phyloP scores from a whole-genome alignment of 2,329 filamentous ascomycete species.

The Tricladium varicosporioides region DNA sequence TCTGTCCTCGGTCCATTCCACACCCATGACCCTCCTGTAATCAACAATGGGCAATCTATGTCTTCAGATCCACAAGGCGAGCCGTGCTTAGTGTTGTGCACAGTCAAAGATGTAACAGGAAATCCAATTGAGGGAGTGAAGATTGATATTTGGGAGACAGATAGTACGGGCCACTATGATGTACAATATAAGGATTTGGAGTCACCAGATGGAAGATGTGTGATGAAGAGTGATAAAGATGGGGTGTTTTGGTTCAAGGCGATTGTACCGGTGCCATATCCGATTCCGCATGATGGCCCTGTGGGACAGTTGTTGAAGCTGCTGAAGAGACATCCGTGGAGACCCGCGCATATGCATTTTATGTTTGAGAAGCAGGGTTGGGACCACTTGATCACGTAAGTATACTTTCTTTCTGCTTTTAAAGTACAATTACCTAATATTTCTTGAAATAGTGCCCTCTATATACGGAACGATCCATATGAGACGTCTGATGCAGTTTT shows the following conservation, averaged over 20 bases:
- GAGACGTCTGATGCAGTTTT: constrained; percentile 84
- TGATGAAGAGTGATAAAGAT: constrained; percentile 66
- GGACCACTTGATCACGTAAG: constrained; percentile 80
- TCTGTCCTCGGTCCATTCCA: constrained; percentile 82
- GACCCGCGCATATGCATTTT: constrained; percentile 81
- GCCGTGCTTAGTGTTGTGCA: constrained; percentile 72
- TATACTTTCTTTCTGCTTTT: constrained; percentile 27
- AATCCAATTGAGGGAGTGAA: constrained; percentile 63
- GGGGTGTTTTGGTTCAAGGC: constrained; percentile 84
- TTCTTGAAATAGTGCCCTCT: constrained; percentile 58
- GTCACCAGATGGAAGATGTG: constrained; percentile 68
- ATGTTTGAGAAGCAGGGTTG: constrained; percentile 81
- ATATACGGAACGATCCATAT: constrained; percentile 75
- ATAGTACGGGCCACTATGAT: constrained; percentile 77
- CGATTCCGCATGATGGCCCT: constrained; percentile 80
- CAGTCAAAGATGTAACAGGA: constrained; percentile 62
- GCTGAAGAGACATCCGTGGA: constrained; percentile 72
- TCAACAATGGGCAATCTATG: constrained; percentile 58
- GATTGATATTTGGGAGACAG: constrained; percentile 84
- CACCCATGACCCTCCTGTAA: constrained; percentile 68
- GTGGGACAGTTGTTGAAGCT: constrained; percentile 68
- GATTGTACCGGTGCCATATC: constrained; percentile 81
- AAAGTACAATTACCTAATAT: background rate
- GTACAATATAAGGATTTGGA: constrained; percentile 68
- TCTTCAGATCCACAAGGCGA: constrained; percentile 68